Conservation (phyloP, 495 filamentous ascomycete genomes). For the Penicillium soppii region DNA sequence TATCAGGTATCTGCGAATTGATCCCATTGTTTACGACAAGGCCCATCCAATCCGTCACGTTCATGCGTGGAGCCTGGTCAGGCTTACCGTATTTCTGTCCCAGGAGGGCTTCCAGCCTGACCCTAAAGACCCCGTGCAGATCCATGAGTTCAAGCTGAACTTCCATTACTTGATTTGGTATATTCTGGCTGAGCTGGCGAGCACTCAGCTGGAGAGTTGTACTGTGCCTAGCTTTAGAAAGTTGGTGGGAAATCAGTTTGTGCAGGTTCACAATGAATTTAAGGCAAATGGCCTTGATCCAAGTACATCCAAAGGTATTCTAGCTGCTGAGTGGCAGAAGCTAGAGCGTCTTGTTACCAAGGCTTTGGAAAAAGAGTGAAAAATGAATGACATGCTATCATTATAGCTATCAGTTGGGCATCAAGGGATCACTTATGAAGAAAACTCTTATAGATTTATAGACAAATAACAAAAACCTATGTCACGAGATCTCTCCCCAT, state of each 20-base stretch:
- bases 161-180: constrained; percentile 38
- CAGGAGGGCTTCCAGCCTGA: constrained; percentile 23
- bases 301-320: constrained; percentile 18
- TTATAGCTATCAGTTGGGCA: background rate
- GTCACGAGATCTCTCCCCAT: too few relatives aligned
- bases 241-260: constrained; percentile 31
- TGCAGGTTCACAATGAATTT: constrained; percentile 34
- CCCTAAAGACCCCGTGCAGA: constrained; percentile 12
- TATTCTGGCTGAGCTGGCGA: constrained; percentile 41
- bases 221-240: constrained; percentile 36
- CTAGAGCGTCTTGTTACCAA: constrained; percentile 28
- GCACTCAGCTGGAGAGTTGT: constrained; percentile 32
- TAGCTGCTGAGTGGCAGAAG: constrained; percentile 38
- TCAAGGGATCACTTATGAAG: too few relatives aligned
- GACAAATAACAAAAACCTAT: too few relatives aligned
- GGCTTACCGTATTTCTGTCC: constrained; percentile 37
- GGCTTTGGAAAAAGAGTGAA: constrained; percentile 27
- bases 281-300: constrained; percentile 30
- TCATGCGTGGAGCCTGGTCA: constrained; percentile 43
- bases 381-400: background rate
- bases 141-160: constrained; percentile 27
- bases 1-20: constrained; percentile 36
- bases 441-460: too few relatives aligned
- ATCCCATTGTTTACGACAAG: constrained; percentile 34
- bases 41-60: constrained; percentile 44